phyloP scores from a whole-genome alignment of 768 basidiomycete genomes.

The Serendipita sp. region DNA sequence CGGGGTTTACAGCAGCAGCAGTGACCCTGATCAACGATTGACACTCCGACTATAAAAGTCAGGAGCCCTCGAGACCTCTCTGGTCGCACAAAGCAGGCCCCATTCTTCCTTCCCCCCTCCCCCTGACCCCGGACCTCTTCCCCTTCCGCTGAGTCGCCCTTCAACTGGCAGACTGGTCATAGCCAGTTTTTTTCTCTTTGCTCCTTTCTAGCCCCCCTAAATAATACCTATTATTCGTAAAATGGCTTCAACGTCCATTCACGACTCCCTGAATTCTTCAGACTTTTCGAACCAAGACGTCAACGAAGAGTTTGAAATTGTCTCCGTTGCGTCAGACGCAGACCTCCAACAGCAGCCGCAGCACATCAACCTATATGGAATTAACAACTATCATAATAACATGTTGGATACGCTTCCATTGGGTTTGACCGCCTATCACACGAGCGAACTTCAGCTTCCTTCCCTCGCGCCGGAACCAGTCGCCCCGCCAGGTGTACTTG shows the following conservation, averaged over 20 bases:
- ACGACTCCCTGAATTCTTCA: background rate
- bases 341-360: background rate
- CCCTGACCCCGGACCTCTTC: too few relatives aligned
- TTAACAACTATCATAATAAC: background rate
- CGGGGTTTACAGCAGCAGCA: too few relatives aligned
- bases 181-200: too few relatives aligned
- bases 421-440: background rate
- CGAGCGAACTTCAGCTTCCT: slow-evolving; percentile 3
- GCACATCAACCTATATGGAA: background rate
- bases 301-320: slow-evolving; percentile 2
- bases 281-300: background rate
- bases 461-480: background rate
- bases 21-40: too few relatives aligned
- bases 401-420: background rate
- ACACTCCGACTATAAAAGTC: too few relatives aligned
- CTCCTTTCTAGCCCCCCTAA: too few relatives aligned
- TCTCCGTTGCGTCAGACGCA: background rate
- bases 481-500: background rate
- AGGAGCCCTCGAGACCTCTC: too few relatives aligned
- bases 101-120: too few relatives aligned
- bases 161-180: too few relatives aligned
- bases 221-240: background rate
- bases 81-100: too few relatives aligned
- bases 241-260: background rate
- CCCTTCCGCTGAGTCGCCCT: too few relatives aligned